phyloP scores from a whole-genome alignment of 768 basidiomycete genomes.

The Sporobolomyces phaffii region DNA sequence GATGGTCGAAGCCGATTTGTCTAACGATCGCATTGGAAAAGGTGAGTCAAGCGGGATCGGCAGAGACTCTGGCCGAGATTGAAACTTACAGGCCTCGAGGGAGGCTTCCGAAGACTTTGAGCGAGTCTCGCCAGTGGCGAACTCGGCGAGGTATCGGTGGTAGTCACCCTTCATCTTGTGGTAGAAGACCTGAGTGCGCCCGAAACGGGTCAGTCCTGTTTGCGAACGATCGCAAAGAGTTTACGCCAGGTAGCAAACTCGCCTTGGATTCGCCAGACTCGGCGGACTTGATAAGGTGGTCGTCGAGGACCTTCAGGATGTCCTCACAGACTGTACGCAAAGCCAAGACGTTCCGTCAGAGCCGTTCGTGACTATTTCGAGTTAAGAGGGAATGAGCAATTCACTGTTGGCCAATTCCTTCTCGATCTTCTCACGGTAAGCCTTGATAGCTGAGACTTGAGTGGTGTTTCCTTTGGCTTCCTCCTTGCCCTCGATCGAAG shows the following conservation, averaged over 20 bases:
- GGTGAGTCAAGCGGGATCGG: constrained; percentile 31
- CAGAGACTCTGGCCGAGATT: no score
- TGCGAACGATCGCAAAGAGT: neutral
- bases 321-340: constrained; percentile 69
- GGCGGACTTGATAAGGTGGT: constrained; percentile 95
- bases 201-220: neutral
- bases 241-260: constrained; percentile 57
- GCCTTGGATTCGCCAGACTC: constrained; percentile 96
- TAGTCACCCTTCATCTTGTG: constrained; percentile 90
- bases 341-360: neutral
- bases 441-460: constrained; percentile 93
- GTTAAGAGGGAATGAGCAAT: neutral
- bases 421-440: constrained; percentile 97
- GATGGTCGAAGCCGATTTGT: constrained; percentile 96
- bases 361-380: no score
- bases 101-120: constrained; percentile 97
- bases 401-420: constrained; percentile 78
- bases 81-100: constrained; percentile 63
- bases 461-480: constrained; percentile 94
- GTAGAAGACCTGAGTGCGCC: constrained; percentile 17
- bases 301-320: constrained; percentile 92
- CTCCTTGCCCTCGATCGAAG: constrained; percentile 98
- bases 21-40: neutral
- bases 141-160: constrained; percentile 98
- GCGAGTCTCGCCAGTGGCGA: constrained; percentile 95